Evolutionary conservation across 2,329 filamentous ascomycete species (phyloP).

Genomic region (Leptographium lundbergii): DNA sequence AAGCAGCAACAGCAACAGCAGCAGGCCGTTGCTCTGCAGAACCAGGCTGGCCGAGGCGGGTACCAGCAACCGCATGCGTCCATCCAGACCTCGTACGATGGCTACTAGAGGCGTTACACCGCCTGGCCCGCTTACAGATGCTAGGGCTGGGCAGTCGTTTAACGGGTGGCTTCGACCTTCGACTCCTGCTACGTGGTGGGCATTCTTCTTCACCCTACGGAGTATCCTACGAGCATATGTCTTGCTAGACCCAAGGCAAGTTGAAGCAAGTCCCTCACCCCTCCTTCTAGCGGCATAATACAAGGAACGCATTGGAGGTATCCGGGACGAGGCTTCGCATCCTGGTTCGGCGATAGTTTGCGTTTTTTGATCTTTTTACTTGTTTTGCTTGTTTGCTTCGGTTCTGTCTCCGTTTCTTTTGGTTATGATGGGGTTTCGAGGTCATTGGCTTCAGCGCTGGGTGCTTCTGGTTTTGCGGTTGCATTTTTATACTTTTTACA

Average conservation of each 20-base stretch:
- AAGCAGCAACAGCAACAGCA: slow-evolving; percentile 15
- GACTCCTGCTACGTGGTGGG: not conserved
- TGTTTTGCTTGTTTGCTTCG: not conserved
- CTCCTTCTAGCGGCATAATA: not conserved
- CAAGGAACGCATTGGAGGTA: not conserved
- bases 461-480: not conserved
- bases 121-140: too few relatives aligned
- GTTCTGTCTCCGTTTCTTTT: not conserved
- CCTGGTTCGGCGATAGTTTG: not conserved
- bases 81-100: slow-evolving; percentile 16
- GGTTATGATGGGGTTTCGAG: not conserved
- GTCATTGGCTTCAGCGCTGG: not conserved
- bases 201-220: not conserved
- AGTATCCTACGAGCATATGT: too few relatives aligned
- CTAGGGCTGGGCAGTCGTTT: not conserved
- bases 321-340: not conserved
- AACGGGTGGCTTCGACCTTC: not conserved
- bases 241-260: not conserved
- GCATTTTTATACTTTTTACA: not conserved
- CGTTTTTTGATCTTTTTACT: not conserved
- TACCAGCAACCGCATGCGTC: slow-evolving; percentile 15
- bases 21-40: slow-evolving; percentile 11
- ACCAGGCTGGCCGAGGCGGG: slow-evolving; percentile 9
- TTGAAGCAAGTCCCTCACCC: not conserved
- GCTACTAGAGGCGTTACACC: slow-evolving; percentile 11